Conservation (phyloP, 108 stramenopile species). For the Epipyxis sp. region DNA sequence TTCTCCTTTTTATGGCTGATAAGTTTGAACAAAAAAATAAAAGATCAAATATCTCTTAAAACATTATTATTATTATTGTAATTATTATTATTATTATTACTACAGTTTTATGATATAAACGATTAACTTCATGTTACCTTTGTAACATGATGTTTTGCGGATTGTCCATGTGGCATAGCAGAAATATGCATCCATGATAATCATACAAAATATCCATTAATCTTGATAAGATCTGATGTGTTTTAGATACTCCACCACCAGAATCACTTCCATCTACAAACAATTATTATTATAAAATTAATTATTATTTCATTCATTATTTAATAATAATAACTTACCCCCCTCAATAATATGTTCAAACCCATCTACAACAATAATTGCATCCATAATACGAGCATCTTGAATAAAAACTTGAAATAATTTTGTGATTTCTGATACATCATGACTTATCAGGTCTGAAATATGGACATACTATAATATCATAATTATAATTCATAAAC, state of each 20-base stretch:
- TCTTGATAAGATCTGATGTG: not conserved
- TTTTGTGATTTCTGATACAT: not conserved
- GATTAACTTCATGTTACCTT: no score
- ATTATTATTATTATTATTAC: not conserved
- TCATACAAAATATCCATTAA: not conserved
- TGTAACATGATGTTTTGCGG: not conserved
- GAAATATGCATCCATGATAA: slow-evolving; percentile 11
- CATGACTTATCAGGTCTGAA: not conserved
- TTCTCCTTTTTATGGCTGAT: no score
- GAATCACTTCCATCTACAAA: no score
- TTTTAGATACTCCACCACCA: not conserved
- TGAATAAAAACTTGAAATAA: not conserved
- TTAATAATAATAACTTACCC: not conserved
- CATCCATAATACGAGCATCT: slow-evolving; percentile 29
- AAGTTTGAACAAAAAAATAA: slow-evolving; percentile 1
- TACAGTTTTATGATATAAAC: no score
- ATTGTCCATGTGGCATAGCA: slow-evolving; percentile 24
- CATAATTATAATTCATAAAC: not conserved
- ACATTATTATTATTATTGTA: not conserved
- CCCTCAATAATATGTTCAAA: slow-evolving; percentile 30
- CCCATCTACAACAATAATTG: slow-evolving; percentile 29
- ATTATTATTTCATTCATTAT: no score
- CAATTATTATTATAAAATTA: no score
- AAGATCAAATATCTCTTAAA: no score
- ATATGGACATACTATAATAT: not conserved